Base-by-base conservation (phyloP, 2,329 filamentous ascomycete species). In the Colletotrichum theobromicola region DNA sequence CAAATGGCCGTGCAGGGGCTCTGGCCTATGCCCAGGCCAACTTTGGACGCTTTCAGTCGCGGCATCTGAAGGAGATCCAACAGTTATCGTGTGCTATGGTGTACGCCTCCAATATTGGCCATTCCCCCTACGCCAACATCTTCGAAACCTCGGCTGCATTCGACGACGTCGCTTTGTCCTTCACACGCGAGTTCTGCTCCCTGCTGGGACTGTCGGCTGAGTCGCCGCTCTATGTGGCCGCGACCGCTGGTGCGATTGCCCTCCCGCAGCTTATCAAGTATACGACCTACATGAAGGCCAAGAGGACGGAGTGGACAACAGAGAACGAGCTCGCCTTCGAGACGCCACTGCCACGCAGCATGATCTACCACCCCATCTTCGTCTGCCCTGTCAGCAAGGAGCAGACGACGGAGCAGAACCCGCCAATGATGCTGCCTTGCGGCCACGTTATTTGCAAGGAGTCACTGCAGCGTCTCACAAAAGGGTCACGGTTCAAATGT, bases 301-400 rank as follows among this genome's bases (percentile, higher is more conserved):
- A 96, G 84, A 93, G 94, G 76, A 98, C 96, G 0, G 96, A 98
- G 83, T 99, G 97, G 97, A 98, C 96, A 1, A 96, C 95, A 6
- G 91, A 94, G 75, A 93, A 97, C 80, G 97, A 99, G 83, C 87
- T 99, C 21, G 95, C 96, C 0, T 97, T 96, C 81, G 89, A 94
- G 79, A 92, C 90, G 2, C 89, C 90, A 3, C 84, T 93, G 3
- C 90, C 91, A 1, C 81, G 83, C 64, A 89, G 87, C 77, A 91
- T 91, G 89, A 87, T 93, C 63, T 99, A 98, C 87, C 97, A 99
- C 83, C 94, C 94, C 70, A 98, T 99, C 81, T 99, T 99, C 82
- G 97, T 99, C 55, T 99, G 97, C 81, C 97, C 97, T 0, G 97
- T 99, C 7, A 96, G 94, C 79, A 98, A 98, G 83, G 97, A 98